Percentiles rank a stretch among this genome's conserved stretches.
Evolutionary conservation across 257 asterid genomes (phyloP).

Genomic region (Coffea eugenioides): DNA sequence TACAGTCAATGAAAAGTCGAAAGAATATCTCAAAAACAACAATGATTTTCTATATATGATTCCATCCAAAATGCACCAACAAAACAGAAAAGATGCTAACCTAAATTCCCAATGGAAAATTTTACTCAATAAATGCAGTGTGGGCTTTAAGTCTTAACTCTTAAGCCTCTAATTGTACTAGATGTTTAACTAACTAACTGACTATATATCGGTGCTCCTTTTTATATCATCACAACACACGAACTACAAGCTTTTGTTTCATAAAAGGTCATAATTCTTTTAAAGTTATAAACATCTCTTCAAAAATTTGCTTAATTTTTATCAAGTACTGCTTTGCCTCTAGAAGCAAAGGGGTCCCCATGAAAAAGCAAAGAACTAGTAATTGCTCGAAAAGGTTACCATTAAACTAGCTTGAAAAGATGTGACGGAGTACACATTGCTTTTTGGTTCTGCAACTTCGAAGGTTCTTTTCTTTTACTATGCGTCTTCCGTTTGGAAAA

Average conservation of each 20-base stretch:
- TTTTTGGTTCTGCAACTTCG: slow-evolving; percentile 8
- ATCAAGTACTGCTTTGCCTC: neutral
- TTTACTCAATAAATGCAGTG: too few species aligned
- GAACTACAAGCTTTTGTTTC: too few species aligned
- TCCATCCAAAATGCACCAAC: neutral
- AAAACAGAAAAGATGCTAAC: neutral
- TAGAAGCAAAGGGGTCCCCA: slow-evolving; percentile 23
- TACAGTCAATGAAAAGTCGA: neutral
- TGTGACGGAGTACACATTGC: neutral
- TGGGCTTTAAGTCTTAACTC: too few species aligned
- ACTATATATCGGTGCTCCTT: too few species aligned
- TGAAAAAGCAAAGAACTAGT: neutral
- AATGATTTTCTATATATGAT: neutral
- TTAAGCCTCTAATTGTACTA: too few species aligned
- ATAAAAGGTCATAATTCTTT: too few species aligned
- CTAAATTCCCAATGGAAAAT: too few species aligned
- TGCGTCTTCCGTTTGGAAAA: neutral
- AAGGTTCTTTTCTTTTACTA: neutral
- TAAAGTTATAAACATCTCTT: neutral
- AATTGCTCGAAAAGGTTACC: slow-evolving; percentile 16
- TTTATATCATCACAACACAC: too few species aligned
- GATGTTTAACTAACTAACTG: too few species aligned
- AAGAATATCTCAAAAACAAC: neutral
- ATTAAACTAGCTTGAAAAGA: slow-evolving; percentile 4
- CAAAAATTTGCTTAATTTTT: too few species aligned